Evolutionary conservation across 2,329 filamentous ascomycete species (phyloP).

Genomic region (Penicillium sp.): DNA sequence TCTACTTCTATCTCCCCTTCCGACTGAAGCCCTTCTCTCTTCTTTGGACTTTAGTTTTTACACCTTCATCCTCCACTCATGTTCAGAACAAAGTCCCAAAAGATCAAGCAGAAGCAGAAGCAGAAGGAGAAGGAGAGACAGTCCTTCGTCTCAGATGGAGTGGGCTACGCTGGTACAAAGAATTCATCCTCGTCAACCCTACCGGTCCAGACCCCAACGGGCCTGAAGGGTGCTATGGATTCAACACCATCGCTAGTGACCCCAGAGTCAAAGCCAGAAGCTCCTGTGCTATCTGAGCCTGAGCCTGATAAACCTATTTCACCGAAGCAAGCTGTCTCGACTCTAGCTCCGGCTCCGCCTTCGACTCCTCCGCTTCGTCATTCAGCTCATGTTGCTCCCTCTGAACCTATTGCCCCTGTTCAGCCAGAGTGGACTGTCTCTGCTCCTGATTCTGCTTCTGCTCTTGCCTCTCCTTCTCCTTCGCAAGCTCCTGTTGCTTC

Average conservation of each 20-base stretch:
- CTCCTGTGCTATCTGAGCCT: conserved; percentile 1
- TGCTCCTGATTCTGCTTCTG: conserved; percentile 3
- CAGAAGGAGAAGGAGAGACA: conserved; percentile 6
- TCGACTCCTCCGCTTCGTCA: neutral
- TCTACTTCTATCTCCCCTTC: neutral
- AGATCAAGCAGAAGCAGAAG: conserved; percentile 14
- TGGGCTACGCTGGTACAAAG: neutral
- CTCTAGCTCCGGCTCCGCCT: neutral
- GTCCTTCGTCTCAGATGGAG: neutral
- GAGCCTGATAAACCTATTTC: neutral
- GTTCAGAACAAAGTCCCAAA: conserved; percentile 6
- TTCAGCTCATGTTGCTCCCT: neutral
- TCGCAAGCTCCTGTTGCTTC: neutral
- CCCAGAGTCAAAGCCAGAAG: conserved; percentile 5
- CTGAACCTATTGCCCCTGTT: neutral
- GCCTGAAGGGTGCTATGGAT: neutral
- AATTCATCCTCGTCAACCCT: conserved; percentile 6
- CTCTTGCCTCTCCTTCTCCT: neutral
- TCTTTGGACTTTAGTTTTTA: neutral
- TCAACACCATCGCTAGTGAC: conserved; percentile 3
- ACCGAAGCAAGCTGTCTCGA: neutral
- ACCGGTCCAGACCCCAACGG: conserved; percentile 1
- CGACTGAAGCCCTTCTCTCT: neutral
- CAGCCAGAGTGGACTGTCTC: neutral
- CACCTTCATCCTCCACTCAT: neutral